Evolutionary conservation across 1,284 basidiomycete genomes (phyloP).

Genomic region (Ustilago trichophora): DNA sequence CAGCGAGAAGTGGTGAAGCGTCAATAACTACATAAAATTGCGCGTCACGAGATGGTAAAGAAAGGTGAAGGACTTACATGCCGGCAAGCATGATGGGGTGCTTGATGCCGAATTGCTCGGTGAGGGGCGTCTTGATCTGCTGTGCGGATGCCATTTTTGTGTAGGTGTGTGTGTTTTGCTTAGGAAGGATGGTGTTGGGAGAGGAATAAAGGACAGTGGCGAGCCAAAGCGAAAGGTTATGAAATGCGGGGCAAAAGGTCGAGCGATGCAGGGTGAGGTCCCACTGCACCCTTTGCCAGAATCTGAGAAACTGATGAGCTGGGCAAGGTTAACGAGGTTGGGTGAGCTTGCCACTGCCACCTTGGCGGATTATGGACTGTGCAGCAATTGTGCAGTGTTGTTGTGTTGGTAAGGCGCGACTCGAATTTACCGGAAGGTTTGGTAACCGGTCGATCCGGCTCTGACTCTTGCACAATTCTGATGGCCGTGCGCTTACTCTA

Average conservation of each 20-base stretch:
- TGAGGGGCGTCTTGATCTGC: slow-evolving; percentile 54
- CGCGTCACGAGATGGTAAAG: too few species aligned
- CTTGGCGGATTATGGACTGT: too few species aligned
- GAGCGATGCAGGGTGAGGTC: background rate
- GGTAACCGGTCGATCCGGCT: slow-evolving; percentile 4
- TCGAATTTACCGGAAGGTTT: slow-evolving; percentile 4
- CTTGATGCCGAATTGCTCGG: slow-evolving; percentile 74
- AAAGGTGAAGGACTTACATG: slow-evolving; percentile 25
- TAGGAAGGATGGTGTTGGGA: background rate
- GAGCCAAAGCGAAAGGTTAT: background rate
- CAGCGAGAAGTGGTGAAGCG: too few species aligned
- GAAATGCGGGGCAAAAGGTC: slow-evolving; percentile 5
- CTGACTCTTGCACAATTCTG: background rate
- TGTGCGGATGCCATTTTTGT: slow-evolving; percentile 47
- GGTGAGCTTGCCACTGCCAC: too few species aligned
- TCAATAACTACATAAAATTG: too few species aligned
- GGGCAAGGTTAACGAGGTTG: too few species aligned
- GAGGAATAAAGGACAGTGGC: background rate
- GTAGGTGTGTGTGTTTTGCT: background rate
- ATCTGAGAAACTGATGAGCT: too few species aligned
- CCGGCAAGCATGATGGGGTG: slow-evolving; percentile 89
- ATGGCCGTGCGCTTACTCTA: too few species aligned
- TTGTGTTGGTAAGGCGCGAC: background rate
- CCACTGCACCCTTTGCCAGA: too few species aligned
- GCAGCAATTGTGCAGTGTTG: background rate